These are phyloP conservation scores for Leccinum aurantiacum DNA, from an alignment of 768 basidiomycete species.

Conservation along the genomic window DNA sequence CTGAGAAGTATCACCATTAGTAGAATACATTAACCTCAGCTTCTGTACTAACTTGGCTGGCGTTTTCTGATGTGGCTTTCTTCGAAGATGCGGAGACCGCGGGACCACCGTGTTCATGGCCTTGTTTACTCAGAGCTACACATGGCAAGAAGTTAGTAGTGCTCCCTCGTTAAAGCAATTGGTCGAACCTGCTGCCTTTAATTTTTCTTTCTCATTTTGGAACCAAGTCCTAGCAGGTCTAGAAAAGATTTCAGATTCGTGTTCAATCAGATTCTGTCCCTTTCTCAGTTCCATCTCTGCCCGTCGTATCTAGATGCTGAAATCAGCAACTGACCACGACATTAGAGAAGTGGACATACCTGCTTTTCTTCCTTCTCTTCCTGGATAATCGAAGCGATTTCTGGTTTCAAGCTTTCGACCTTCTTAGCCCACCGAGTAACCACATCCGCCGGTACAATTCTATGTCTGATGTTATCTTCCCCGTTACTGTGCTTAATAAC, in stretches of 20 bases:
- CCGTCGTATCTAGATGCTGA: slow-evolving; percentile 59
- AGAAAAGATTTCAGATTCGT: slow-evolving; percentile 88
- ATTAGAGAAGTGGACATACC: slow-evolving; percentile 41
- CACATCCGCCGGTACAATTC: slow-evolving; percentile 77
- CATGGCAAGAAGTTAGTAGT: slow-evolving; percentile 7
- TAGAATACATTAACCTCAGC: neutral
- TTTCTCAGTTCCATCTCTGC: slow-evolving; percentile 97
- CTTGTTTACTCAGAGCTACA: slow-evolving; percentile 71
- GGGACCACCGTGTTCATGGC: slow-evolving; percentile 60
- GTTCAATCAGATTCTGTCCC: slow-evolving; percentile 93
- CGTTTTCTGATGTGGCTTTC: slow-evolving; percentile 31
- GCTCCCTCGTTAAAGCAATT: neutral
- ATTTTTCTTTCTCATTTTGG: slow-evolving; percentile 83
- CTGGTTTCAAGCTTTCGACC: slow-evolving; percentile 68
- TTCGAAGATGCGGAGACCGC: slow-evolving; percentile 39
- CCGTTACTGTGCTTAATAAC: slow-evolving; percentile 85
- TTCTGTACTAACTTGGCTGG: slow-evolving; percentile 40
- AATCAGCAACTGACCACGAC: slow-evolving; percentile 11
- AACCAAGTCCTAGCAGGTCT: slow-evolving; percentile 99
- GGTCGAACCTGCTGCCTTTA: slow-evolving; percentile 67
- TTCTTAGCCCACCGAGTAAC: slow-evolving; percentile 69
- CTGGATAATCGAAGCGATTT: slow-evolving; percentile 74
- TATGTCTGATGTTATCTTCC: slow-evolving; percentile 83
- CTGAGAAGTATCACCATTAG: slow-evolving; percentile 37
- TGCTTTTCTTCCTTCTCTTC: slow-evolving; percentile 98